Conservation (phyloP, 176 grass and related monocot genomes). For the Hordeum marinum region DNA sequence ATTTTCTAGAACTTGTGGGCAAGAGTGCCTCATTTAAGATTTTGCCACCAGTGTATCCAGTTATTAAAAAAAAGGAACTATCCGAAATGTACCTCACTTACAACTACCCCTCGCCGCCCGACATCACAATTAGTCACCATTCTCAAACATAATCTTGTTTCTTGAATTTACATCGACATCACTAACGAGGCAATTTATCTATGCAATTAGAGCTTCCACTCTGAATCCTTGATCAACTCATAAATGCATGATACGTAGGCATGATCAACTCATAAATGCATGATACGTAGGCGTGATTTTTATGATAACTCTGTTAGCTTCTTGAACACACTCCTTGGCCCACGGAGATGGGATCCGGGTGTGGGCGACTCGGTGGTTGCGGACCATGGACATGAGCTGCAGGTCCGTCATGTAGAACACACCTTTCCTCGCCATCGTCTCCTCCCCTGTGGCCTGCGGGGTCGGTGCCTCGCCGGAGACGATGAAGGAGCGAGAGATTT, state of each 20-base stretch:
- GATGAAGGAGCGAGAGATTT: background rate
- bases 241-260: too few species aligned
- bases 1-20: too few species aligned
- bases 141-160: background rate
- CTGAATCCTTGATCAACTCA: too few species aligned
- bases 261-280: background rate
- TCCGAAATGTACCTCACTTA: too few species aligned
- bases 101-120: too few species aligned
- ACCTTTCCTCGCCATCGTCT: constrained; percentile 51
- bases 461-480: background rate
- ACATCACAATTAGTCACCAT: background rate
- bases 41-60: too few species aligned
- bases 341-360: background rate
- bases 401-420: constrained; percentile 52
- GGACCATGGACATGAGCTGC: constrained; percentile 53
- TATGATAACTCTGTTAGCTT: background rate
- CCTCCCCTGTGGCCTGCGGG: background rate
- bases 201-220: background rate
- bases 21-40: too few species aligned
- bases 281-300: too few species aligned
- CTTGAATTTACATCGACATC: background rate
- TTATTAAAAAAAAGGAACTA: too few species aligned
- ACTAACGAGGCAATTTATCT: background rate
- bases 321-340: background rate
- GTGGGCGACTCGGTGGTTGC: constrained; percentile 33